phyloP scores from a whole-genome alignment of 768 basidiomycete genomes.

The Leccinum rimulosum region DNA sequence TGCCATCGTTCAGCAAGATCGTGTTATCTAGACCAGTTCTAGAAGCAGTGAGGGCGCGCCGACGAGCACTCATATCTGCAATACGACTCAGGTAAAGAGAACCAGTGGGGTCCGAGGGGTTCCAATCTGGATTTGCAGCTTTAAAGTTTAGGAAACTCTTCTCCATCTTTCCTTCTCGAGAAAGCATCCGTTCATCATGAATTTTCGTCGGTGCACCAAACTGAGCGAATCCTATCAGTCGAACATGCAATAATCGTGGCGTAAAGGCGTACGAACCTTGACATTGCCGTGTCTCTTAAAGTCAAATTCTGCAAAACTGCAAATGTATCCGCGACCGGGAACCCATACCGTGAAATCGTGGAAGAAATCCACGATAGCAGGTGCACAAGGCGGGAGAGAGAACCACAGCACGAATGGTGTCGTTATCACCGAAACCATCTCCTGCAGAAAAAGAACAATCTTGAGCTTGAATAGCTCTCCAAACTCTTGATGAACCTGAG shows the following conservation, averaged over 20 bases:
- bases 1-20: conserved; percentile 30
- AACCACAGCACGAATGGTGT: conserved; percentile 95
- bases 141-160: conserved; percentile 96
- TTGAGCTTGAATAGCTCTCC: conserved; percentile 94
- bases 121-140: conserved; percentile 96
- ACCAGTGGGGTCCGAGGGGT: conserved; percentile 84
- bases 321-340: conserved; percentile 94
- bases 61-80: conserved; percentile 60
- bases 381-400: conserved; percentile 86
- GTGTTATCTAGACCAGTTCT: conserved; percentile 27
- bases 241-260: not conserved
- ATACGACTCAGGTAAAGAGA: conserved; percentile 88
- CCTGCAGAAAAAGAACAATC: conserved; percentile 79
- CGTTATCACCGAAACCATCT: conserved; percentile 85
- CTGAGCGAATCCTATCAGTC: conserved; percentile 34
- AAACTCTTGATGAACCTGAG: conserved; percentile 86
- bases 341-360: conserved; percentile 97
- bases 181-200: conserved; percentile 72
- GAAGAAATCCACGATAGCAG: conserved; percentile 95
- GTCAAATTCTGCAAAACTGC: conserved; percentile 98
- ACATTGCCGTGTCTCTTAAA: conserved; percentile 93
- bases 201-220: conserved; percentile 80
- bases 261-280: conserved; percentile 49
- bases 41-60: conserved; percentile 31
- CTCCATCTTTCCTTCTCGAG: conserved; percentile 98